phyloP scores from a whole-genome alignment of 768 basidiomycete species.

The Tricholoma terreum region DNA sequence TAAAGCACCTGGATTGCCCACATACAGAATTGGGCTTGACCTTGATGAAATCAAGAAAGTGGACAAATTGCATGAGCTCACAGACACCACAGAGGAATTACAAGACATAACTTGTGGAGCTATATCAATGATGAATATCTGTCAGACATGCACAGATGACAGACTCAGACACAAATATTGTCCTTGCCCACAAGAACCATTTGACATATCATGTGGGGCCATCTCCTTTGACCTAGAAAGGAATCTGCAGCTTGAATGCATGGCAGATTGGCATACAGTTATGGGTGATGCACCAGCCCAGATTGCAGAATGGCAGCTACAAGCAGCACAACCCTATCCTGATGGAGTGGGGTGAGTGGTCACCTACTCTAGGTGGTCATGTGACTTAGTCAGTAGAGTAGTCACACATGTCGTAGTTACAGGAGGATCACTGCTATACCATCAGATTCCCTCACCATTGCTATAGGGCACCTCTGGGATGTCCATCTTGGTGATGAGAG shows the following conservation, averaged over 20 bases:
- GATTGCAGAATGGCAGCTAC: not conserved
- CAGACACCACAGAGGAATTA: not conserved
- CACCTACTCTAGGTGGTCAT: too few species aligned
- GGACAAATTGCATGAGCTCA: not conserved
- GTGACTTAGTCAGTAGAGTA: too few species aligned
- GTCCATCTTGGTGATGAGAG: too few species aligned
- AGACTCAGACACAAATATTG: too few species aligned
- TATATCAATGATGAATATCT: too few species aligned
- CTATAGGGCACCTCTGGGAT: too few species aligned
- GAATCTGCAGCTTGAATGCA: not conserved
- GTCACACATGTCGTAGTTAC: too few species aligned
- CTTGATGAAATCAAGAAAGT: not conserved
- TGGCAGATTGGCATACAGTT: not conserved
- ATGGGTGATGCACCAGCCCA: not conserved
- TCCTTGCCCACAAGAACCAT: too few species aligned
- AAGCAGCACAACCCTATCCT: not conserved
- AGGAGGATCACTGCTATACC: too few species aligned
- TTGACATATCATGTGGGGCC: not conserved
- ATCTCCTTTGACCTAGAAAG: not conserved
- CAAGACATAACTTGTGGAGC: not conserved
- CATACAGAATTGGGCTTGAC: not conserved
- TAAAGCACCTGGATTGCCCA: not conserved
- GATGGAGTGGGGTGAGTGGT: not conserved
- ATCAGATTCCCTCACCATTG: too few species aligned
- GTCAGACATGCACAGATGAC: too few species aligned